These are phyloP conservation scores for Verticillium dahliae DNA, from an alignment of 2,329 filamentous ascomycete species.

Conservation along the genomic window DNA sequence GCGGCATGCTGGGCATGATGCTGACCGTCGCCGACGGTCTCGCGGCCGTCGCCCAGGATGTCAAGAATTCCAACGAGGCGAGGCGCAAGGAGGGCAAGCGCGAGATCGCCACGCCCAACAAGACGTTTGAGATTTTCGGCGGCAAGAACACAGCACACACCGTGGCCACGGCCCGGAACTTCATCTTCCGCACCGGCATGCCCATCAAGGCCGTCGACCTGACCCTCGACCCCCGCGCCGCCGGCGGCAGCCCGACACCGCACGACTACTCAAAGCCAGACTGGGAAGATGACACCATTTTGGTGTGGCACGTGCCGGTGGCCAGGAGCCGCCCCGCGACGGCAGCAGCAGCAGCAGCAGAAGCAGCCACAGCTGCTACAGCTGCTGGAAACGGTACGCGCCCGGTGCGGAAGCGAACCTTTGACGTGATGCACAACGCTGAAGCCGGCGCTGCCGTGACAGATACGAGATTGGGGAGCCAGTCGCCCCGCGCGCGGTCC, in stretches of 20 bases:
- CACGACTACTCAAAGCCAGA: conserved; percentile 51
- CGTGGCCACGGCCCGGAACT: conserved; percentile 75
- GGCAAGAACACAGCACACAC: conserved; percentile 73
- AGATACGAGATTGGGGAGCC: background rate
- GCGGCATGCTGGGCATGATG: conserved; percentile 79
- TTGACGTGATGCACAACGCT: conserved; percentile 20
- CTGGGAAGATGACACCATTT: conserved; percentile 69
- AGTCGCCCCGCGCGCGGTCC: background rate
- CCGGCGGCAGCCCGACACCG: conserved; percentile 18
- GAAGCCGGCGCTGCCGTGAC: background rate
- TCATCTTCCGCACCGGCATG: conserved; percentile 80
- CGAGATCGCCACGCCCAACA: conserved; percentile 12
- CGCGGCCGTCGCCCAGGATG: conserved; percentile 36
- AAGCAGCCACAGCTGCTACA: no score
- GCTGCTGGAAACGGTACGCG: background rate
- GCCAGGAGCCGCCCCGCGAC: conserved; percentile 1
- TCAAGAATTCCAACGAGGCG: conserved; percentile 30
- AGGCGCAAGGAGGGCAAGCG: conserved; percentile 30
- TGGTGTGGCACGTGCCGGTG: conserved; percentile 77
- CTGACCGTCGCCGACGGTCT: conserved; percentile 72
- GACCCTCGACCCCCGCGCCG: conserved; percentile 31
- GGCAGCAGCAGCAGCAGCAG: background rate
- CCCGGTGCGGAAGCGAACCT: conserved; percentile 26
- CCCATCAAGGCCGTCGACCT: conserved; percentile 68
- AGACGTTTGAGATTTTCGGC: conserved; percentile 54